A percentile compares a stretch with the other conserved stretches of the same genome.
phyloP scores from a whole-genome alignment of 148 eudicot genomes.

The Dianthus caryophyllus region DNA sequence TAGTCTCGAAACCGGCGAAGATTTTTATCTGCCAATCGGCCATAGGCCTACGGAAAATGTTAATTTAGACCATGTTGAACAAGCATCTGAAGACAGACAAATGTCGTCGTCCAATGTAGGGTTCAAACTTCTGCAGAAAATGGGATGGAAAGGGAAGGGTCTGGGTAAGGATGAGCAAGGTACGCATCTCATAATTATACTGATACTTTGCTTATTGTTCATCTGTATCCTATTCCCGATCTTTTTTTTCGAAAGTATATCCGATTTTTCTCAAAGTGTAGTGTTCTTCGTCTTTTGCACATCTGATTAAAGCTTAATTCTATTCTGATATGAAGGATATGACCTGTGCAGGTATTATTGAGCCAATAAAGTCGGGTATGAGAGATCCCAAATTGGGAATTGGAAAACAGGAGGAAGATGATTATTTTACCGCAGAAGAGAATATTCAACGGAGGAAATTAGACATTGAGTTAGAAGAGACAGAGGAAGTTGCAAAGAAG shows the following conservation, averaged over 20 bases:
- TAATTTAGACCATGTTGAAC: constrained; percentile 81
- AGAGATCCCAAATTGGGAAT: constrained; percentile 80
- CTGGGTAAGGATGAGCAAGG: constrained; percentile 96
- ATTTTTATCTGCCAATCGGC: constrained; percentile 71
- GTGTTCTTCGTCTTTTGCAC: background rate
- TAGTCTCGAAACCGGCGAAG: constrained; percentile 60
- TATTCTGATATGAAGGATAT: background rate
- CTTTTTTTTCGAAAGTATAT: background rate
- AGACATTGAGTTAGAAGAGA: constrained; percentile 82
- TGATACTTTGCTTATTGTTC: background rate
- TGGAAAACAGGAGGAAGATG: constrained; percentile 96
- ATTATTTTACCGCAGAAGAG: constrained; percentile 87
- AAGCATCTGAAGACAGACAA: constrained; percentile 83
- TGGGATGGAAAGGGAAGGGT: constrained; percentile 99
- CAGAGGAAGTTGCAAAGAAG: constrained; percentile 76
- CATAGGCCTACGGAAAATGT: constrained; percentile 83
- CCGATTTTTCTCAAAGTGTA: background rate
- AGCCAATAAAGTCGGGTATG: constrained; percentile 89
- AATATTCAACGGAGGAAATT: constrained; percentile 84
- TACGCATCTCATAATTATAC: constrained; percentile 23
- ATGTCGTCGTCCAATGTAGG: constrained; percentile 83
- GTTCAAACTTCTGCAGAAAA: constrained; percentile 86
- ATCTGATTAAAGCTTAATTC: background rate
- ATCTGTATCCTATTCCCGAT: background rate
- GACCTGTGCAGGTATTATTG: constrained; percentile 58